phyloP scores from a whole-genome alignment of 1,139 yeast species.

The Lodderomyces beijingensis region DNA sequence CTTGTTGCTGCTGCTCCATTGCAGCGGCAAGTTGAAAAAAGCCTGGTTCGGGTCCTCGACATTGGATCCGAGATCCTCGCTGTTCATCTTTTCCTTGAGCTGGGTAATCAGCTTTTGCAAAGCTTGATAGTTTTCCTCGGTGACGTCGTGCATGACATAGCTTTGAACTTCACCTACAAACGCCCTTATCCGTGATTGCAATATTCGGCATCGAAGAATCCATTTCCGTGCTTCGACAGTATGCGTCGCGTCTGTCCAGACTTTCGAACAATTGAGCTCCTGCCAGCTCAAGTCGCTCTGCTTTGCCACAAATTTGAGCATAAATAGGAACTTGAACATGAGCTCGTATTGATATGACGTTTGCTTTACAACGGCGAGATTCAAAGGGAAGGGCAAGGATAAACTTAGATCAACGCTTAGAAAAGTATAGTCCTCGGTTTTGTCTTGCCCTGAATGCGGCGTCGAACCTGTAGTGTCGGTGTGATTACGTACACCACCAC shows the following conservation, averaged over 20 bases:
- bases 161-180: constrained; percentile 54
- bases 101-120: not conserved
- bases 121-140: constrained; percentile 49
- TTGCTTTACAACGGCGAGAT: constrained; percentile 66
- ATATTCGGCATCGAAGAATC: constrained; percentile 52
- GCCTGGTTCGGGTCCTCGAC: not conserved
- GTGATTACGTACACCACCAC: too few species aligned
- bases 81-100: not conserved
- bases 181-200: constrained; percentile 60
- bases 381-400: constrained; percentile 80
- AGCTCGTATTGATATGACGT: constrained; percentile 76
- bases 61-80: not conserved
- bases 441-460: not conserved
- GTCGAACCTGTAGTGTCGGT: not conserved
- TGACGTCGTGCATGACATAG: constrained; percentile 58
- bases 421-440: constrained; percentile 18
- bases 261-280: constrained; percentile 60
- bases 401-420: constrained; percentile 58
- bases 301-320: constrained; percentile 59
- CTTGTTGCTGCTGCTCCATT: not conserved
- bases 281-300: constrained; percentile 67
- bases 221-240: constrained; percentile 46
- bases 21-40: too few species aligned
- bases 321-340: constrained; percentile 66
- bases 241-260: constrained; percentile 56